Conservation (phyloP, 129 eudicot genomes). For the Erigeron canadensis region DNA sequence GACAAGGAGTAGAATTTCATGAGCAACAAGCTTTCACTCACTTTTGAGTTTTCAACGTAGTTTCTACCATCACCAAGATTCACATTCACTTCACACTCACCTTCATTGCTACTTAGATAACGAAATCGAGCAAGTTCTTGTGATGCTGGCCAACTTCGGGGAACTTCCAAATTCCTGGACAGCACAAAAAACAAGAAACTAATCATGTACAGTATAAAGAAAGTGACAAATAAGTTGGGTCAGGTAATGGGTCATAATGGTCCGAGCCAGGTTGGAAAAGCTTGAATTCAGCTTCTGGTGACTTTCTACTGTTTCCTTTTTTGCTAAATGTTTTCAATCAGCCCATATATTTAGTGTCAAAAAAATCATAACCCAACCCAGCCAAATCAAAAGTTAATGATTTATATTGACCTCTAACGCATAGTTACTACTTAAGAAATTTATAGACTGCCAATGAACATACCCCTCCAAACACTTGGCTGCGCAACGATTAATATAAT, state of each 20-base stretch:
- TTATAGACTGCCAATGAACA: not conserved
- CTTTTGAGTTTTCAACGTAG: slow-evolving; percentile 32
- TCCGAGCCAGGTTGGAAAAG: too few species aligned
- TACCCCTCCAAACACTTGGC: slow-evolving; percentile 44
- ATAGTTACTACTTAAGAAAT: not conserved
- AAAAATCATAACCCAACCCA: too few species aligned
- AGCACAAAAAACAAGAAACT: not conserved
- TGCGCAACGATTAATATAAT: slow-evolving; percentile 38
- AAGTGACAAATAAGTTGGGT: not conserved
- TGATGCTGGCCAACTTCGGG: slow-evolving; percentile 37
- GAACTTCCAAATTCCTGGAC: slow-evolving; percentile 50
- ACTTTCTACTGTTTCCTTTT: too few species aligned
- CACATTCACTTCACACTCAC: slow-evolving; percentile 7
- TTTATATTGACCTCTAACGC: too few species aligned
- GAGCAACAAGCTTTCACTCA: slow-evolving; percentile 12
- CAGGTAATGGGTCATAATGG: too few species aligned
- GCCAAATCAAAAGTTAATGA: too few species aligned
- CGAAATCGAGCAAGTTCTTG: slow-evolving; percentile 28
- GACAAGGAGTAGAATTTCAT: slow-evolving; percentile 13
- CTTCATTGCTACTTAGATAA: slow-evolving; percentile 14
- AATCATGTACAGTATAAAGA: not conserved
- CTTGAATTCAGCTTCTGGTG: too few species aligned
- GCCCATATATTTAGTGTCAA: too few species aligned
- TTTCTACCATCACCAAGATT: slow-evolving; percentile 18
- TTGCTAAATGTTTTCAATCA: not conserved